These are phyloP conservation scores for Aphanomyces stellatus DNA, from an alignment of 352 stramenopile species.

Conservation along the genomic window DNA sequence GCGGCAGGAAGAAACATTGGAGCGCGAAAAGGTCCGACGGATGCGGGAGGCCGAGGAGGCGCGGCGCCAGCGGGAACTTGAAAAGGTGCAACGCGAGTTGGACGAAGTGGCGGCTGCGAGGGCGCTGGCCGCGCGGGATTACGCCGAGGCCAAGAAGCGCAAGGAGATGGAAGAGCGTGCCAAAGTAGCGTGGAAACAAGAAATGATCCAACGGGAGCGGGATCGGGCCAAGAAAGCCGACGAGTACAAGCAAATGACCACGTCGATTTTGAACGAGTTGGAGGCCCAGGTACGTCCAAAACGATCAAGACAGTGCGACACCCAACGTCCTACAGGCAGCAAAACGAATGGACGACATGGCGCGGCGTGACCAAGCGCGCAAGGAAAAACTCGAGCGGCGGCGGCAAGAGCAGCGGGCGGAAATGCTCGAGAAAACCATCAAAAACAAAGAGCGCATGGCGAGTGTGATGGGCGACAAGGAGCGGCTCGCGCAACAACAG, in stretches of 20 bases:
- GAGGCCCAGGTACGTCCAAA: not conserved
- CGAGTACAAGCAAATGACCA: constrained; percentile 33
- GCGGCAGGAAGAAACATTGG: constrained; percentile 14
- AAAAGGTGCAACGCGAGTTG: not conserved
- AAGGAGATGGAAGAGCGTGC: constrained; percentile 54
- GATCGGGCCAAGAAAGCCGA: constrained; percentile 48
- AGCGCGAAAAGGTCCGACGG: constrained; percentile 35
- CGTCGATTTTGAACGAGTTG: not conserved
- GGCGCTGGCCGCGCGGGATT: constrained; percentile 33
- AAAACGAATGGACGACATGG: constrained; percentile 30
- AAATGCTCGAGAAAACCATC: constrained; percentile 49
- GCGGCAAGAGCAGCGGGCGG: constrained; percentile 37
- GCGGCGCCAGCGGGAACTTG: not conserved
- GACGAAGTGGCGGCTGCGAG: constrained; percentile 15
- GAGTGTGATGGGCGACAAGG: constrained; percentile 52
- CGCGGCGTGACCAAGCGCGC: constrained; percentile 19
- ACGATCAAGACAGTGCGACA: not conserved
- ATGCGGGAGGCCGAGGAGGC: not conserved
- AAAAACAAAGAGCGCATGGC: constrained; percentile 58
- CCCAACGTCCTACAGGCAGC: not conserved
- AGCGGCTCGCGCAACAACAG: constrained; percentile 36
- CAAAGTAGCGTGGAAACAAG: constrained; percentile 34
- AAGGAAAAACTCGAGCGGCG: constrained; percentile 28
- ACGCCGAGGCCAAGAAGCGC: constrained; percentile 38
- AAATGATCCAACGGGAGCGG: constrained; percentile 39